Base-by-base conservation (phyloP, 495 filamentous ascomycete species). In the Xylaria sp. region DNA sequence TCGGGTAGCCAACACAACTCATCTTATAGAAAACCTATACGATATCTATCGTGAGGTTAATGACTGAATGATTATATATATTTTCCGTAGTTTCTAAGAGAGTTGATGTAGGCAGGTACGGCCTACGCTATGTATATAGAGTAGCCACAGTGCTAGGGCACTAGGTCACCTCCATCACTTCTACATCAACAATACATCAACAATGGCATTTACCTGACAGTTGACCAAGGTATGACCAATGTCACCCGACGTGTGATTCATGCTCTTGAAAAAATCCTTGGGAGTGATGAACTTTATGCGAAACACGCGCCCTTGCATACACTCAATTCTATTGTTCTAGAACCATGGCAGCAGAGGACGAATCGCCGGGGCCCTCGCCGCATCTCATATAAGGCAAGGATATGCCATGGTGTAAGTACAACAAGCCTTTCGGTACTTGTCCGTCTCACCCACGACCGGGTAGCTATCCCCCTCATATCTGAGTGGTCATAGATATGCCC, bases 251-350 rank as follows among this genome's bases (percentile, higher is more conserved):
- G 14, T 37, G 26, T 24, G 19, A 65, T 1, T 35, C 26, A 52
- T 37, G 19, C 17, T 26, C 9, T 35, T 3, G 11, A 52, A 52
- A 26, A 6, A 64, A 31, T 48, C 24, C 8, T 48, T 48, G 9
- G 44, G 31, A 40, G 21, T 52, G 8, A 37, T 15, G 26, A 55
- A 48, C 41, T 67, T 48, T 67, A 53, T 6, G 15, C 55, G 64
- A 53, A 67, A 67, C 64, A 41, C 35, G 5, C 5, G 31, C 4
- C 48, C 35, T 67, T 6, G 12, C 43, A 17, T 52, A 17, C 4
- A 29, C 15, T 37, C 14, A 15, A 48, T 8, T 44, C 61, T 9
- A 52, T 19, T 11, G 1, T 52, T 50, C 29, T 48, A 37, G 62
- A 37, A 44, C 43, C 43, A 33, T 50, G 29, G 29, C 26, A 43